A percentile compares a stretch with the other conserved stretches of the same genome.
Evolutionary conservation across 2,329 filamentous ascomycete species (phyloP).

Genomic region (Trichoderma endophyticum): DNA sequence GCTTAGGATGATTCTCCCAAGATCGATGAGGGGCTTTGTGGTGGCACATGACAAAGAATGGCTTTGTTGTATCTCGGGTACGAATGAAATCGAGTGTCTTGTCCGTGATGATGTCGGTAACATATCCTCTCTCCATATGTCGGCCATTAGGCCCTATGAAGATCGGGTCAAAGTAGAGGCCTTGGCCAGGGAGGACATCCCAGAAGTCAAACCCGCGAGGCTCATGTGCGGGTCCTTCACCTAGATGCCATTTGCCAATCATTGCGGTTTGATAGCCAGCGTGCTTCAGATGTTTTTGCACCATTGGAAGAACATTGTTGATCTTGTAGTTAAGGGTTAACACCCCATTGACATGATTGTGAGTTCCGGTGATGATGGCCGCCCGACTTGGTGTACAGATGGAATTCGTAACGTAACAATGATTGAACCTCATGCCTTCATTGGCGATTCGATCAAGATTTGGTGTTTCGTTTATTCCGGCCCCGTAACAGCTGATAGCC

Average conservation of each 20-base stretch:
- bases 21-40: background rate
- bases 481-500: background rate
- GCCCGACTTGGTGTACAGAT: background rate
- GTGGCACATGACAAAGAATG: background rate
- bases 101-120: background rate
- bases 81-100: background rate
- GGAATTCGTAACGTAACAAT: background rate
- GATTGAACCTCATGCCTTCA: background rate
- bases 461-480: background rate
- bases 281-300: background rate
- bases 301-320: background rate
- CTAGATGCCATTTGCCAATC: background rate
- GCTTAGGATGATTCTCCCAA: background rate
- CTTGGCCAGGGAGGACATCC: background rate
- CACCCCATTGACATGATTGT: background rate
- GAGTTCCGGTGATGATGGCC: background rate
- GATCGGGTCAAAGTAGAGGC: background rate
- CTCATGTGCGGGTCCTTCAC: background rate
- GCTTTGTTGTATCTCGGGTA: background rate
- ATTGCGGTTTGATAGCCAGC: background rate
- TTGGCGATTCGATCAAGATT: background rate
- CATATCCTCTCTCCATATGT: background rate
- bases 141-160: background rate
- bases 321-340: background rate
- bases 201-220: background rate